Evolutionary conservation across 805 yeast genomes (phyloP).

Genomic region (Ogataea paraovalis): DNA sequence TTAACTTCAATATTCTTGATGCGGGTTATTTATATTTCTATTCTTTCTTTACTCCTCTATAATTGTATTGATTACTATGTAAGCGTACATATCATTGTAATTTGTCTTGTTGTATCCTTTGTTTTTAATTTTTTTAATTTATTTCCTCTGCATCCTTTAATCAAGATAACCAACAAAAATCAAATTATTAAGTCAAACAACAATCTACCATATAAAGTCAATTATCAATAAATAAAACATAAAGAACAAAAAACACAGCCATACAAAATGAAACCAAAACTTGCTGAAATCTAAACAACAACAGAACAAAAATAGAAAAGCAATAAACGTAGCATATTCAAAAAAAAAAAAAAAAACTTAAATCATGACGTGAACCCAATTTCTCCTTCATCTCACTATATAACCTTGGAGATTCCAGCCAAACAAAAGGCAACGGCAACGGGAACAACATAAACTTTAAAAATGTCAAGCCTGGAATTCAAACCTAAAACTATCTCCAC

Average conservation of each 20-base stretch:
- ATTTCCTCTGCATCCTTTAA: background rate
- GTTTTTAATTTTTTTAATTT: background rate
- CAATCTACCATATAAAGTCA: background rate
- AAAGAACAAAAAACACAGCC: background rate
- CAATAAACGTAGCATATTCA: background rate
- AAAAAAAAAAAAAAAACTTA: background rate
- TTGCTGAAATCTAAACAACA: background rate
- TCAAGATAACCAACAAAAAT: background rate
- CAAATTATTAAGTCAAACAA: background rate
- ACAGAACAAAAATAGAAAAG: background rate
- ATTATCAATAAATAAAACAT: background rate
- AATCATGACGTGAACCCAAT: background rate
- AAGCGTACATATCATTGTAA: background rate
- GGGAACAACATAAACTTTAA: slow-evolving; percentile 28
- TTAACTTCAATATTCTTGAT: too few species aligned
- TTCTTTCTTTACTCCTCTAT: background rate
- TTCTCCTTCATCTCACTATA: background rate
- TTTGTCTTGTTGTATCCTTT: too few species aligned
- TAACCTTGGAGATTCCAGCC: background rate
- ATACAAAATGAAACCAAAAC: background rate
- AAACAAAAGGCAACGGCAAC: background rate
- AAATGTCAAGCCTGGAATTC: slow-evolving; percentile 20
- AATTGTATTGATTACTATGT: background rate
- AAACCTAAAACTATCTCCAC: slow-evolving; percentile 20
- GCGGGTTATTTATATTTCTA: background rate